Percentiles rank a stretch among this genome's conserved stretches.
phyloP scores from a whole-genome alignment of 2,329 filamentous ascomycete species.

The Diaporthe vexans region DNA sequence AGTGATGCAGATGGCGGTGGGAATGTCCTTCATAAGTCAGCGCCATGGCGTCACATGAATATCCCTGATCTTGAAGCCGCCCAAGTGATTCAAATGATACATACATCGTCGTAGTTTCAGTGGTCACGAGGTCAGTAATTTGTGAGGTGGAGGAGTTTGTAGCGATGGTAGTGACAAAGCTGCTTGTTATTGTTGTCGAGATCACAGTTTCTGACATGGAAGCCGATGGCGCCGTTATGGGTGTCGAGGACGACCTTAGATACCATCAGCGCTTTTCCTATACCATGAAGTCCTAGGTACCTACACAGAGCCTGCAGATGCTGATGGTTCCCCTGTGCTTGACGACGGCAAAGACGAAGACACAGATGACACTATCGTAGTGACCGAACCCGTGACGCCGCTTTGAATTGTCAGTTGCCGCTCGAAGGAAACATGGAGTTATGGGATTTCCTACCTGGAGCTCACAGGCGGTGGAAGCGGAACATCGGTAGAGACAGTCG shows the following conservation, averaged over 20 bases:
- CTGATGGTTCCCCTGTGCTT: slow-evolving; percentile 7
- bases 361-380: background rate
- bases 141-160: slow-evolving; percentile 41
- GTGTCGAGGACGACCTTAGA: background rate
- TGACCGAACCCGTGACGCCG: background rate
- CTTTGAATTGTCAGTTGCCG: slow-evolving; percentile 1
- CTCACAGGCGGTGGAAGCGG: background rate
- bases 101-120: slow-evolving; percentile 32
- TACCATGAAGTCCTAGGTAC: background rate
- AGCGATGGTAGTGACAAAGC: slow-evolving; percentile 37
- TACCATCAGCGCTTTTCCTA: background rate
- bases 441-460: slow-evolving; percentile 10
- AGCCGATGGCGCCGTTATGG: background rate
- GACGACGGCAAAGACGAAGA: background rate
- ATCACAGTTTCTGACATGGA: background rate
- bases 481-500: background rate
- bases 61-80: background rate
- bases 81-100: background rate
- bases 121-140: slow-evolving; percentile 37
- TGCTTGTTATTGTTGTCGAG: slow-evolving; percentile 39
- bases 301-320: slow-evolving; percentile 18
- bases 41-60: background rate
- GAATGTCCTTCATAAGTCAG: slow-evolving; percentile 19
- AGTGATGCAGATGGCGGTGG: slow-evolving; percentile 20
- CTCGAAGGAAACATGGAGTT: background rate